Evolutionary conservation across 1,284 basidiomycete species (phyloP), one percentile per base, ranked within the genome.

Genomic region (Tilletia horrida): DNA sequence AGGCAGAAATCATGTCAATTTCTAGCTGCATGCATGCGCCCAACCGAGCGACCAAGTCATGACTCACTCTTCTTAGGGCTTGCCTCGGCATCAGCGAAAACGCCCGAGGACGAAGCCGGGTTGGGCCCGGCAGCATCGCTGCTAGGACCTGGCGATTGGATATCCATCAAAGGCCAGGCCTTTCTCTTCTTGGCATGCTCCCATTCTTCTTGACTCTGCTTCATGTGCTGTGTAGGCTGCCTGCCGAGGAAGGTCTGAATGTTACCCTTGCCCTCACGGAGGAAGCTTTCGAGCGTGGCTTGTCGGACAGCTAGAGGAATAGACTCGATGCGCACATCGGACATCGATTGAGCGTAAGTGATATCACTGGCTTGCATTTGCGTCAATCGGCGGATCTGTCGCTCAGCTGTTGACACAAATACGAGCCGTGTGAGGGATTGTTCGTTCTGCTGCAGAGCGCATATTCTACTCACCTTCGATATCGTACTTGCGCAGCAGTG

Each of bases 201-300:
- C 55, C 55, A 59, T 40, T 59, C 55, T 35, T 40, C 29, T 18
- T 59, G 55, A 31, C 29, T 59, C 27, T 59, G 27, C 31, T 59
- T 29, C 11, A 59, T 25, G 16, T 35, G 27, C 27, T 16, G 18
- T 16, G 27, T 13, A 3, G 55, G 55, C 21, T 29, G 27, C 16
- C n/a, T 29, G 1, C 16, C 55, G 16, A 31, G 27, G 27, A 59
- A 59, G 3, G 55, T 40, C 27, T 40, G 14, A 25, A 59, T 29
- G 27, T n/a, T 21, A 7, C 55, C 55, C 14, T 59, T 11, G 55
- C 29, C 27, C 13, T 16, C 31, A 1, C 55, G 55, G 18, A 59
- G 16, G 29, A 59, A 59, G 29, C 31, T 29, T 16, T 59, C 55
- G 3, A 59, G 18, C 13, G 55, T 59, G 16, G 55, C 55, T 13